Conservation (phyloP, 106 monocot genomes). For the Ottelia alismoides region DNA sequence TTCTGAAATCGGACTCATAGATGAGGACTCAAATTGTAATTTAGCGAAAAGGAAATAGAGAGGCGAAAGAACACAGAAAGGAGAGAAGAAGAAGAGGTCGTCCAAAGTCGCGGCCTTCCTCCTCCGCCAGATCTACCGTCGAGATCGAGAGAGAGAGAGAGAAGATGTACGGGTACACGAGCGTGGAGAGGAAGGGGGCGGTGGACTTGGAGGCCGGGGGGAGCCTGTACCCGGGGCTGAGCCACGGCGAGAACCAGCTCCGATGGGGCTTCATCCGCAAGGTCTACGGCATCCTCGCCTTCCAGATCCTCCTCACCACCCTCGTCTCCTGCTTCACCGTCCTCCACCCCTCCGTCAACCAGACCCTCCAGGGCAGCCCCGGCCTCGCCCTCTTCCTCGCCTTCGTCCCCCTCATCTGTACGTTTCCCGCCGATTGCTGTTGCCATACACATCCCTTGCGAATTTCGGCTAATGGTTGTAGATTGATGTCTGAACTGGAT, state of each 20-base stretch:
- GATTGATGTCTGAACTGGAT: no score
- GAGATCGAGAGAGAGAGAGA: not conserved
- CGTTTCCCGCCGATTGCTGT: not conserved
- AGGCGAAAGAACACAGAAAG: no score
- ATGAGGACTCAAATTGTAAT: no score
- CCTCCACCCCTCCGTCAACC: slow-evolving; percentile 41
- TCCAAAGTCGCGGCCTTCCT: no score
- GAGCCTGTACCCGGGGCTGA: slow-evolving; percentile 56
- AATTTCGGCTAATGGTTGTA: no score
- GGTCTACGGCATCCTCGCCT: slow-evolving; percentile 81
- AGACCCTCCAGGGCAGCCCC: slow-evolving; percentile 23
- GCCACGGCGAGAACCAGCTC: slow-evolving; percentile 65
- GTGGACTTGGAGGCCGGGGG: slow-evolving; percentile 49
- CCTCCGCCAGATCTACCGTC: no score
- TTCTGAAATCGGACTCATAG: no score
- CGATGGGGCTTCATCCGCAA: slow-evolving; percentile 89
- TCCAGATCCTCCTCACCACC: slow-evolving; percentile 81
- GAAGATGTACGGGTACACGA: slow-evolving; percentile 3
- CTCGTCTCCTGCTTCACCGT: slow-evolving; percentile 53
- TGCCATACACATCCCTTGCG: no score
- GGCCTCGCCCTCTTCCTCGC: slow-evolving; percentile 35
- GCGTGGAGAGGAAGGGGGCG: slow-evolving; percentile 12
- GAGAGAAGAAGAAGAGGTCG: no score
- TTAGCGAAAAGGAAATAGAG: no score
- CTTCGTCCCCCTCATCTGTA: slow-evolving; percentile 64